Conservation (phyloP, 2,329 filamentous ascomycete genomes). For the Epichloe elymi region DNA sequence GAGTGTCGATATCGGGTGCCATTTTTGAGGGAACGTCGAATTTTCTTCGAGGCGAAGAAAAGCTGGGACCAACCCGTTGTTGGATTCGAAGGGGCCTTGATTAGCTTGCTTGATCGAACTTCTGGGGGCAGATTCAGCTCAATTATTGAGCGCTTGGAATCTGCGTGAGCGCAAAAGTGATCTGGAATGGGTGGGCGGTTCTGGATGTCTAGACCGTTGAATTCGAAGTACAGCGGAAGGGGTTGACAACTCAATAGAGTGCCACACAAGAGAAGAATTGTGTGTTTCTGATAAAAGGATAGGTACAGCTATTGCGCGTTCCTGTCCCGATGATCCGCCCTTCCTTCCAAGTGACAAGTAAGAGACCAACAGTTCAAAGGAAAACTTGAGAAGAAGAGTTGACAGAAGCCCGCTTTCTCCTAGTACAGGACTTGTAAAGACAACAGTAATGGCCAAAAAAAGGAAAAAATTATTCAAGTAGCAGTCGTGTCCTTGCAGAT, state of each 20-base stretch:
- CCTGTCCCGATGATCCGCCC: conserved; percentile 1
- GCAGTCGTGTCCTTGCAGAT: not conserved
- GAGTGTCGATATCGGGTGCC: conserved; percentile 63
- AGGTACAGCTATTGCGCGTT: conserved; percentile 11
- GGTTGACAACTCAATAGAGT: conserved; percentile 3
- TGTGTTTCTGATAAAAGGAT: conserved; percentile 11
- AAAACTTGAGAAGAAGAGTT: not conserved
- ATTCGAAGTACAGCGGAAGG: conserved; percentile 2
- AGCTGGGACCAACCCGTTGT: not conserved
- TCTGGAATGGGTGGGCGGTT: not conserved
- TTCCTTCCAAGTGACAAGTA: not conserved
- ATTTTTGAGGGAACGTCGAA: conserved; percentile 28
- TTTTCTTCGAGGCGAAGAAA: not conserved
- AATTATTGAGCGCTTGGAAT: not conserved
- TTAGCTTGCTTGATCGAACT: not conserved
- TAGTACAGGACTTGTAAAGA: not conserved
- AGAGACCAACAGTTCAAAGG: not conserved
- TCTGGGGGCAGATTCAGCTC: not conserved
- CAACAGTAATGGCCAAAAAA: not conserved
- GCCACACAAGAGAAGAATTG: conserved; percentile 8
- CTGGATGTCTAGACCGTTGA: not conserved
- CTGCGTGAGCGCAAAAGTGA: not conserved
- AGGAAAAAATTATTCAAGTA: not conserved
- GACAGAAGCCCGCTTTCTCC: not conserved
- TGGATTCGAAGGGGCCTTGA: not conserved